Evolutionary conservation across 495 filamentous ascomycete species (phyloP).

Genomic region (Podospora australis): DNA sequence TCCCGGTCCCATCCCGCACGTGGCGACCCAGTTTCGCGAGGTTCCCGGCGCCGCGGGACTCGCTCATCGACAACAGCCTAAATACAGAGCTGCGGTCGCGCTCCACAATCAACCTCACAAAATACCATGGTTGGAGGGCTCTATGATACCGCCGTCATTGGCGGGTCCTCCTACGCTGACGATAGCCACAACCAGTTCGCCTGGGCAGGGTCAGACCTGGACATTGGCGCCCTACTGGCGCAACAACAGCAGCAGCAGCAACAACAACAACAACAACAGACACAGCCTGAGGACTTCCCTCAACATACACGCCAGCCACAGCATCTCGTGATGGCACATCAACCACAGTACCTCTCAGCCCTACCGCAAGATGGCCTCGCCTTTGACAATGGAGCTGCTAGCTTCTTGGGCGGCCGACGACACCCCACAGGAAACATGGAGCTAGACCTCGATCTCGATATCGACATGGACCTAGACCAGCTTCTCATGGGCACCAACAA

Average conservation of each 20-base stretch:
- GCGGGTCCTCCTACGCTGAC: conserved; percentile 8
- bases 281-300: neutral
- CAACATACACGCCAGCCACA: neutral
- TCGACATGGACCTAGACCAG: neutral
- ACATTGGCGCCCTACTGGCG: conserved; percentile 3
- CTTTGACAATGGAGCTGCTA: neutral
- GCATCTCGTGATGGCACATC: neutral
- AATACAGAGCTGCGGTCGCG: conserved; percentile 8
- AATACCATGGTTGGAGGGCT: neutral
- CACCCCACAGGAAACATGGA: neutral
- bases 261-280: neutral
- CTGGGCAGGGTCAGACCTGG: conserved; percentile 11
- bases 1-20: conserved; percentile 8
- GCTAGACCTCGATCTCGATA: neutral
- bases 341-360: neutral
- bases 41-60: conserved; percentile 1
- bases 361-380: neutral
- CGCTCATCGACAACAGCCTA: conserved; percentile 20
- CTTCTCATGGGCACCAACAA: neutral
- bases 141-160: too few species aligned
- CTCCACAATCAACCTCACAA: conserved; percentile 13
- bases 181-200: conserved; percentile 13
- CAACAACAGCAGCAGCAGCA: conserved; percentile 1
- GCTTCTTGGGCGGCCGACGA: neutral
- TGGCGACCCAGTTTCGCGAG: conserved; percentile 11